phyloP scores from a whole-genome alignment of 805 yeast genomes.

The Metschnikowia matae region DNA sequence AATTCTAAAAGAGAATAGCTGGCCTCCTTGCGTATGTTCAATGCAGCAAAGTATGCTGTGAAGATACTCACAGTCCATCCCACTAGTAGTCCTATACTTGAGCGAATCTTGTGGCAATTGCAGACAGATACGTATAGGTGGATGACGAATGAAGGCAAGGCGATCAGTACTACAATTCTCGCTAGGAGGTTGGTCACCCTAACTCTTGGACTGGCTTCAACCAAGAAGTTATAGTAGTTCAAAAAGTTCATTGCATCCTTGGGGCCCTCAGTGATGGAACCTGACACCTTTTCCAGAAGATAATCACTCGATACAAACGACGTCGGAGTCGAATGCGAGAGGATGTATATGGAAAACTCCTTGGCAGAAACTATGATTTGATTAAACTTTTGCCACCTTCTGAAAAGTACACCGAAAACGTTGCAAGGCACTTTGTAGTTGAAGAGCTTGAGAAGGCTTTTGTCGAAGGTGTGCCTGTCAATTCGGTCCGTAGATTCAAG shows the following conservation, averaged over 20 bases:
- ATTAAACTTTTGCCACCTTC: background rate
- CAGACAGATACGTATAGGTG: slow-evolving; percentile 27
- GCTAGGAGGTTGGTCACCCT: background rate
- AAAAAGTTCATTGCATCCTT: background rate
- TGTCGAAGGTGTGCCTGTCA: background rate
- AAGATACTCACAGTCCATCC: slow-evolving; percentile 33
- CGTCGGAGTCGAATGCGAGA: background rate
- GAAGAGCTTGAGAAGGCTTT: background rate
- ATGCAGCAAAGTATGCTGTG: slow-evolving; percentile 26
- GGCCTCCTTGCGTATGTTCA: slow-evolving; percentile 19
- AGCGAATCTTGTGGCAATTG: slow-evolving; percentile 32
- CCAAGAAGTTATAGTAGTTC: background rate
- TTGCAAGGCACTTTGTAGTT: background rate
- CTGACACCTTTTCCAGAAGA: background rate
- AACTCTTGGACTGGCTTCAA: background rate
- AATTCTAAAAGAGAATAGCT: slow-evolving; percentile 17
- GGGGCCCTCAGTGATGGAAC: background rate
- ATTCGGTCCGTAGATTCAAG: background rate
- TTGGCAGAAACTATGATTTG: background rate
- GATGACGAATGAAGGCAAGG: background rate
- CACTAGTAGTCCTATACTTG: slow-evolving; percentile 30
- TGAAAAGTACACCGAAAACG: background rate
- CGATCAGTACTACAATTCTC: background rate
- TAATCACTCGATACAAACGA: background rate
- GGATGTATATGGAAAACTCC: background rate